Evolutionary conservation across 805 yeast species (phyloP).

Genomic region (Kodamaea nitidulidarum): DNA sequence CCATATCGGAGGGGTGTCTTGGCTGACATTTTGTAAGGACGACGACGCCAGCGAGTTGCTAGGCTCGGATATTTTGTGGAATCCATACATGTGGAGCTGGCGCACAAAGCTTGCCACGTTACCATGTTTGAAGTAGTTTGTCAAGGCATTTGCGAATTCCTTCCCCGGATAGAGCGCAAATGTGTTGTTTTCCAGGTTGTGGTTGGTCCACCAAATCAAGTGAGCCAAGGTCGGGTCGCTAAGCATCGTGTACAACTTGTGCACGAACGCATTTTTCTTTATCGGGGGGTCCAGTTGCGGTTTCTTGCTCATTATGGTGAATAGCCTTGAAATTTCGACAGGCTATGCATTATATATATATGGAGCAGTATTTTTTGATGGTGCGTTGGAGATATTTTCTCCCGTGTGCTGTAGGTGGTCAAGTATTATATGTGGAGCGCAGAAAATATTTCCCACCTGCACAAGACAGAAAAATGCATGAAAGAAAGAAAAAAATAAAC

Average conservation of each 20-base stretch:
- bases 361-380: constrained; percentile 2
- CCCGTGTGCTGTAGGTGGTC: not conserved
- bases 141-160: constrained; percentile 56
- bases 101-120: constrained; percentile 91
- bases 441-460: constrained; percentile 1
- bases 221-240: constrained; percentile 31
- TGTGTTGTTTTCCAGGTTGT: constrained; percentile 45
- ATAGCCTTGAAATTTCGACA: not conserved
- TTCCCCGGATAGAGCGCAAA: constrained; percentile 64
- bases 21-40: constrained; percentile 12
- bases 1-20: constrained; percentile 41
- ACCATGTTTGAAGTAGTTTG: constrained; percentile 87
- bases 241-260: constrained; percentile 40
- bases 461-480: not conserved
- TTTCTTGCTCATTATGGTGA: constrained; percentile 21
- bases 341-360: constrained; percentile 2
- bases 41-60: constrained; percentile 6
- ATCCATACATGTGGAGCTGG: constrained; percentile 94
- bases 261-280: constrained; percentile 59
- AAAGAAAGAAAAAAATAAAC: constrained; percentile 1
- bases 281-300: constrained; percentile 13
- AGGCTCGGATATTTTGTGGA: constrained; percentile 71
- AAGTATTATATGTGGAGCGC: constrained; percentile 3
- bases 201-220: constrained; percentile 42
- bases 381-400: not conserved